Base-by-base conservation (phyloP, 371 early-diverging fungal species). In the Rhizoclosmatium hyalinum region DNA sequence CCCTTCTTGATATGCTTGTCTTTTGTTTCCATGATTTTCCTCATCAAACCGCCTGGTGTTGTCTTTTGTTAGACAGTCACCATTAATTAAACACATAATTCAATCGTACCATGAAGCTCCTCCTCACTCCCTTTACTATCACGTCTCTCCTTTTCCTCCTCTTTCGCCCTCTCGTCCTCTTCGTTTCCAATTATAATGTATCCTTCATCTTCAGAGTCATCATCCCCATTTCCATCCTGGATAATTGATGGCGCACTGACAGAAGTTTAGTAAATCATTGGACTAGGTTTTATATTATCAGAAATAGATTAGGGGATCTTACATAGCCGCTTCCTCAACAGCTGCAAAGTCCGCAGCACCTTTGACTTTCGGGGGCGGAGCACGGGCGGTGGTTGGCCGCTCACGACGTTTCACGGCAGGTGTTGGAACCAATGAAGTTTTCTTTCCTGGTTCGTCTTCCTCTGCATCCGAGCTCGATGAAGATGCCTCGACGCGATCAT, bases 331-430 rank as follows among this genome's bases (percentile, higher is more conserved):
- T 54, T 82, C 79, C 63, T 82, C 81, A 24, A 77, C 65, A 56
- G 65, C 77, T 17, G 79, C 80, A 3, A 79, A 79, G 39, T 82
- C 80, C 1, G 50, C 50, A 10, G 80, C 50, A 24, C 75, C 68
- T 39, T 80, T 64, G 32, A 79, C 77, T 60, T 81, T 83, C 8
- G 87, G 87, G 1, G 87, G 87, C 1, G 87, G 76, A 1, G 81
- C 83, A 0, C 87, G 72, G 3, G 87, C 87, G 43, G 79, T 85
- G 14, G 84, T 73, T 12, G 87, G 87, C 19, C 87, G 69, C 69
- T 81, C 81, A 3, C 84, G 75, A 3, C 81, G 76, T 53, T 73
- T 81, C 8, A 68, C 56, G 41, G 75, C 73, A 14, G 65, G 53
- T 41, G 73, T 65, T 8, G 73, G 65, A 5, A 71, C 62, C 3